Conservation (phyloP, 108 stramenopile genomes). For the Cyclotella atomus region DNA sequence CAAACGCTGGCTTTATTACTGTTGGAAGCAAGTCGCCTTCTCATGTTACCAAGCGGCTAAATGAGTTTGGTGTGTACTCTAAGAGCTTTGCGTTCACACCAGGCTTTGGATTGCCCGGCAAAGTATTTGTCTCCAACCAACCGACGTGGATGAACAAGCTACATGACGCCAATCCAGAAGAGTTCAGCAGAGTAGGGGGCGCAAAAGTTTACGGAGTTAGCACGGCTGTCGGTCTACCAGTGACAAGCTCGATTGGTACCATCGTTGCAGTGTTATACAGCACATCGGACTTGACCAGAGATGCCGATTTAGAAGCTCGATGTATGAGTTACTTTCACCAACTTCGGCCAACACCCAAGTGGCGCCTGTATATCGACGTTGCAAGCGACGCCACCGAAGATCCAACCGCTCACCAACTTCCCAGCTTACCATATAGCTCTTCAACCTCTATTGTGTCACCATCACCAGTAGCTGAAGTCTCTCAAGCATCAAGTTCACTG, state of each 20-base stretch:
- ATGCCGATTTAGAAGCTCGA: conserved; percentile 37
- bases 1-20: conserved; percentile 47
- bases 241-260: conserved; percentile 59
- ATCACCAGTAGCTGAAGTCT: not conserved
- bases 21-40: conserved; percentile 12
- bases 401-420: not conserved
- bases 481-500: not conserved
- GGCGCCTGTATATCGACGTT: conserved; percentile 73
- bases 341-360: conserved; percentile 67
- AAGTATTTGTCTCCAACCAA: conserved; percentile 58
- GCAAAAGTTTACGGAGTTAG: conserved; percentile 76
- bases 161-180: conserved; percentile 43
- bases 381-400: conserved; percentile 13
- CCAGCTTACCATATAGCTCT: not conserved
- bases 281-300: conserved; percentile 39
- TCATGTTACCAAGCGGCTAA: conserved; percentile 12
- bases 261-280: conserved; percentile 77
- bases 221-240: conserved; percentile 72
- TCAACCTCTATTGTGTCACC: not conserved
- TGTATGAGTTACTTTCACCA: conserved; percentile 45
- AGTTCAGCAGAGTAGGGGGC: conserved; percentile 73
- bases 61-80: conserved; percentile 70
- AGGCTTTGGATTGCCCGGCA: conserved; percentile 72
- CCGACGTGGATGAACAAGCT: conserved; percentile 64
- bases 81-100: conserved; percentile 76